phyloP scores from a whole-genome alignment of 345 rosid species.

The Acer yangbiense region DNA sequence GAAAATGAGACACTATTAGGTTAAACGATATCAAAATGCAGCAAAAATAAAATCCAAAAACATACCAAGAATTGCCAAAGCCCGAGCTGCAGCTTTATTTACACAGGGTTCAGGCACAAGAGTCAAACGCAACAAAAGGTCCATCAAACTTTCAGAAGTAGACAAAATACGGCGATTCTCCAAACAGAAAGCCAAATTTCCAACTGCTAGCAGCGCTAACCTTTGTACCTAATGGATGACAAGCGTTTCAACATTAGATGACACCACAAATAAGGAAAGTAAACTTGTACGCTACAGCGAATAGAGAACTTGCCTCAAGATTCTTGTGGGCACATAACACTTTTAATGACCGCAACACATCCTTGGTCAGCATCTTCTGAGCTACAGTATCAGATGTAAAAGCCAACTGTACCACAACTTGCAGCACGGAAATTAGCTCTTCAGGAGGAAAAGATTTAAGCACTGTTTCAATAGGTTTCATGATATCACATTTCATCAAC shows the following conservation, averaged over 20 bases:
- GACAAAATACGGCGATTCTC: conserved; percentile 91
- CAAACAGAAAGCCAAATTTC: conserved; percentile 91
- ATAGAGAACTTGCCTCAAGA: conserved; percentile 63
- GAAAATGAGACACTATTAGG: conserved; percentile 4
- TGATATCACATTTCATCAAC: conserved; percentile 95
- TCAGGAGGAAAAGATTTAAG: conserved; percentile 71
- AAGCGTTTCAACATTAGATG: conserved; percentile 23
- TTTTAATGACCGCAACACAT: conserved; percentile 78
- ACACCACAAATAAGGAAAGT: conserved; percentile 17
- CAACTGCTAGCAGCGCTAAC: conserved; percentile 83
- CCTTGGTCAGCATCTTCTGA: conserved; percentile 91
- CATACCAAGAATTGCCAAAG: conserved; percentile 96
- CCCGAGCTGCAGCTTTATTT: conserved; percentile 96
- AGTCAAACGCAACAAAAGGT: conserved; percentile 84
- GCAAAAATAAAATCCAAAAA: conserved; percentile 17
- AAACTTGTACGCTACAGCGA: background rate
- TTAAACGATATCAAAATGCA: conserved; percentile 5
- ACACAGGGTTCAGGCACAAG: conserved; percentile 78
- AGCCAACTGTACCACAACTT: conserved; percentile 86
- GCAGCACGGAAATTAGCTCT: conserved; percentile 86
- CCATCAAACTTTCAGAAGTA: conserved; percentile 94
- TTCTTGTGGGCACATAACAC: conserved; percentile 76
- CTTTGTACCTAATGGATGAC: conserved; percentile 75
- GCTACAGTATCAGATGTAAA: conserved; percentile 83
- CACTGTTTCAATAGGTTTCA: conserved; percentile 93